phyloP scores from a whole-genome alignment of 768 basidiomycete species.

The Pleurotus platypus region DNA sequence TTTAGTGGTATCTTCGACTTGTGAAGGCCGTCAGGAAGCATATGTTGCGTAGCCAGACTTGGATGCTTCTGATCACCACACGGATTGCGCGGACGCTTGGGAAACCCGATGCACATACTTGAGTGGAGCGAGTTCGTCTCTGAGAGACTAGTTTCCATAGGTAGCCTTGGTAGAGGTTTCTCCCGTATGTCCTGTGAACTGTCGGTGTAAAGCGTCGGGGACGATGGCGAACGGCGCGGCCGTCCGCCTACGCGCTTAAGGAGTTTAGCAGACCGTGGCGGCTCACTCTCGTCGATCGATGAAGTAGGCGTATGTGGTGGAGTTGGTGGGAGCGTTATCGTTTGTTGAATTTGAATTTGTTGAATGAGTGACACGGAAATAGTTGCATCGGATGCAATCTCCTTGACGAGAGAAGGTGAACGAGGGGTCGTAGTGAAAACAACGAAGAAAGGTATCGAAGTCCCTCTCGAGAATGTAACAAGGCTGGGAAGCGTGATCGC shows the following conservation, averaged over 20 bases:
- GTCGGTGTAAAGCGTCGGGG: conserved; percentile 7
- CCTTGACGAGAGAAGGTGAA: conserved; percentile 49
- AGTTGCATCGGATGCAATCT: conserved; percentile 70
- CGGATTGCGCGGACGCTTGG: conserved; percentile 57
- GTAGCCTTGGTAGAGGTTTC: conserved; percentile 40
- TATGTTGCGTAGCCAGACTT: conserved; percentile 38
- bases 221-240: conserved; percentile 22
- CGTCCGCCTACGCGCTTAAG: conserved; percentile 30
- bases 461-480: conserved; percentile 56
- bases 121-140: conserved; percentile 45
- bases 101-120: conserved; percentile 63
- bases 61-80: conserved; percentile 38
- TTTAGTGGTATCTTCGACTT: conserved; percentile 54
- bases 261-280: conserved; percentile 17
- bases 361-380: conserved; percentile 65
- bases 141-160: conserved; percentile 31
- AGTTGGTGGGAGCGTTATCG: conserved; percentile 34
- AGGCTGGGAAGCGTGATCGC: conserved; percentile 67
- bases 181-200: conserved; percentile 23
- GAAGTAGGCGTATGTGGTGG: conserved; percentile 46
- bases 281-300: conserved; percentile 40
- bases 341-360: conserved; percentile 51
- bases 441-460: conserved; percentile 68
- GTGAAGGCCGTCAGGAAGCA: conserved; percentile 66
- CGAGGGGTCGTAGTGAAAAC: conserved; percentile 66